These are phyloP conservation scores for Auriscalpium microsporum DNA, from an alignment of 768 basidiomycete genomes.

Conservation along the genomic window DNA sequence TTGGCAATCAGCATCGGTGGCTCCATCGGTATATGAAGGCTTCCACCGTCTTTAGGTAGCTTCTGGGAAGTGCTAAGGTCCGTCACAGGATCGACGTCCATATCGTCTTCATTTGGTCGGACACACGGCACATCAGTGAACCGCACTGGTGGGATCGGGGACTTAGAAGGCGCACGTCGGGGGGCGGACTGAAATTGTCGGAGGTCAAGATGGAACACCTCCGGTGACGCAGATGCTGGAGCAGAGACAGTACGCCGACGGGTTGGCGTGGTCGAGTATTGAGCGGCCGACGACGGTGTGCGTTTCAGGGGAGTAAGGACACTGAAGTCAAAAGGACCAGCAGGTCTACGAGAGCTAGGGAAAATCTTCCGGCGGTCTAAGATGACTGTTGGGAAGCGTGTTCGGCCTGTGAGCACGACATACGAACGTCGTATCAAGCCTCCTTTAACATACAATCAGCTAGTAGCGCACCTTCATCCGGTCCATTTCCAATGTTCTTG, in stretches of 20 bases:
- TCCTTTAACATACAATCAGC: background rate
- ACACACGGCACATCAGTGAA: conserved; percentile 12
- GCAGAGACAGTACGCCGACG: conserved; percentile 7
- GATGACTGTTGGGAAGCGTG: background rate
- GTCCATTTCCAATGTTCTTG: background rate
- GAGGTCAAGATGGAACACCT: conserved; percentile 2
- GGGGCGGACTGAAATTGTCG: conserved; percentile 5
- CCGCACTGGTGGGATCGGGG: conserved; percentile 2
- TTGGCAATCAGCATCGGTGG: no score
- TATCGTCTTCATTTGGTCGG: background rate
- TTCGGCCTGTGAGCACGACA: background rate
- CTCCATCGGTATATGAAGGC: no score
- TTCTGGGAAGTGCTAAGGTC: background rate
- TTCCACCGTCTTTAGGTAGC: no score
- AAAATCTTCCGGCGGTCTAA: background rate
- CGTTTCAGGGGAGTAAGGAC: background rate
- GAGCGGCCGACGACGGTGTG: background rate
- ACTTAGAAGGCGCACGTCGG: conserved; percentile 1
- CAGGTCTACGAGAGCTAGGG: background rate
- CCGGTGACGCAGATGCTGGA: conserved; percentile 5
- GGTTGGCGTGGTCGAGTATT: background rate
- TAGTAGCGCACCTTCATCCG: background rate
- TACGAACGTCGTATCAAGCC: background rate
- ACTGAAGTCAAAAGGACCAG: conserved; percentile 14
- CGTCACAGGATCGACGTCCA: background rate